phyloP scores from a whole-genome alignment of 2,329 filamentous ascomycete genomes.

The Arthrobotrys entomopaga region DNA sequence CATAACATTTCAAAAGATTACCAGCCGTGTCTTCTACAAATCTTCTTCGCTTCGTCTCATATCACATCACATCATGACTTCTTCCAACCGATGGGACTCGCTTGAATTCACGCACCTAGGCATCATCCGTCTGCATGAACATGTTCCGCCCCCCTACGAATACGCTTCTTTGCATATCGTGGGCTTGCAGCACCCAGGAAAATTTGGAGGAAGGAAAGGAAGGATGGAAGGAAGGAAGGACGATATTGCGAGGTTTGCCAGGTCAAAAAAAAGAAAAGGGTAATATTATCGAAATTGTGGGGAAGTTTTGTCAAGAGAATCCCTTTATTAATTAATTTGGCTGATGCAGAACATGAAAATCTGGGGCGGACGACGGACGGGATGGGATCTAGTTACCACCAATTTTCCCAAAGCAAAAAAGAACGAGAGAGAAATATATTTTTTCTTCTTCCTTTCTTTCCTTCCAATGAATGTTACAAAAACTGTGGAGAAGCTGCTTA shows the following conservation, averaged over 20 bases:
- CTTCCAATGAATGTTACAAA: background rate
- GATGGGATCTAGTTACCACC: too few relatives aligned
- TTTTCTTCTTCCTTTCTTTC: slow-evolving; percentile 5
- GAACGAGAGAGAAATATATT: background rate
- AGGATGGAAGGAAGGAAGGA: slow-evolving; percentile 3
- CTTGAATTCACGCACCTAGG: too few relatives aligned
- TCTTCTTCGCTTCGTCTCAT: background rate
- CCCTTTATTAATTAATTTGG: background rate
- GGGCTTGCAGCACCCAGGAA: slow-evolving; percentile 18
- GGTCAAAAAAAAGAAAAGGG: background rate
- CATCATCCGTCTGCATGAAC: too few relatives aligned
- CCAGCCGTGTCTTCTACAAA: slow-evolving; percentile 15
- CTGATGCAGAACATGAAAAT: slow-evolving; percentile 9
- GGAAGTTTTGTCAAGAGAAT: too few relatives aligned
- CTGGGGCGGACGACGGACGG: slow-evolving; percentile 14
- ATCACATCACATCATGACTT: background rate
- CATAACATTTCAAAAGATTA: background rate
- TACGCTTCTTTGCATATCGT: too few relatives aligned
- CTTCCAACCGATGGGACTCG: background rate
- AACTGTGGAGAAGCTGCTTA: slow-evolving; percentile 15
- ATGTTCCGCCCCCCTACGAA: too few relatives aligned
- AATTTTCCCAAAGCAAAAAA: background rate
- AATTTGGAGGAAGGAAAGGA: slow-evolving; percentile 13
- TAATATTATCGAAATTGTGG: slow-evolving; percentile 17
- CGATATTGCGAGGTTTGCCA: background rate